Evolutionary conservation across 2,329 filamentous ascomycete genomes (phyloP), one percentile per base, ranked within the genome.

Genomic region (Diaporthe citriasiana): DNA sequence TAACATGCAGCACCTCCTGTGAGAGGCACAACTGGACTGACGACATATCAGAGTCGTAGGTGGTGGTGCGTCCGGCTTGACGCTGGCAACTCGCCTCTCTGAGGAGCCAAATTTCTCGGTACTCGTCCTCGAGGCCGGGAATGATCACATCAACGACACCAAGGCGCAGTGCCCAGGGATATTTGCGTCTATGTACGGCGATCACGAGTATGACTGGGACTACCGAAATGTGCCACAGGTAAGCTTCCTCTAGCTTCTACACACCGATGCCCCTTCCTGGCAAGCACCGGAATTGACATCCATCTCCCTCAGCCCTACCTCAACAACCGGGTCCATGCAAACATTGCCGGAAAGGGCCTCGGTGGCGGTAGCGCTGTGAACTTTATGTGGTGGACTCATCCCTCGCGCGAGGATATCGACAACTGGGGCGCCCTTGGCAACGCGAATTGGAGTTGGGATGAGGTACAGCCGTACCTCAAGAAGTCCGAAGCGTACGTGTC

Each of bases 31-130:
- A 35, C 3, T 38, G 47, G n/a, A 17, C 47, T 68, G 47, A 68
- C n/a, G 47, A 40, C 12, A 40, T 53, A 27, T 22, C n/a, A 68
- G 63, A 53, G 63, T 75, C 40, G 59, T 75, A 10, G 73, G 73
- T 4, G 73, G 73, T 19, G 73, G 73, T 17, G 70, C 73, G 12
- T 53, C 73, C 4, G 73, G 73, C 30, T 30, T 75, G 56, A 71
- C 73, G 25, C 57, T 73, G 8, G 73, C 73, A 3, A 73, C 73
- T 3, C 73, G 73, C 7, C 71, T 75, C 5, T 72, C 71, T 1
- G 12, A 72, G 45, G 65, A 68, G 33, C 45, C 45, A 53, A 35
- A 38, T 9, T 53, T 68, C 63, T 68, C 47, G n/a, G 47, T 68
- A n/a, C 63, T 68, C 15, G 63, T 68, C 9, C 63, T 53, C n/a